Conservation (phyloP, 192 early-diverging fungal species). For the Coemansia sp. region DNA sequence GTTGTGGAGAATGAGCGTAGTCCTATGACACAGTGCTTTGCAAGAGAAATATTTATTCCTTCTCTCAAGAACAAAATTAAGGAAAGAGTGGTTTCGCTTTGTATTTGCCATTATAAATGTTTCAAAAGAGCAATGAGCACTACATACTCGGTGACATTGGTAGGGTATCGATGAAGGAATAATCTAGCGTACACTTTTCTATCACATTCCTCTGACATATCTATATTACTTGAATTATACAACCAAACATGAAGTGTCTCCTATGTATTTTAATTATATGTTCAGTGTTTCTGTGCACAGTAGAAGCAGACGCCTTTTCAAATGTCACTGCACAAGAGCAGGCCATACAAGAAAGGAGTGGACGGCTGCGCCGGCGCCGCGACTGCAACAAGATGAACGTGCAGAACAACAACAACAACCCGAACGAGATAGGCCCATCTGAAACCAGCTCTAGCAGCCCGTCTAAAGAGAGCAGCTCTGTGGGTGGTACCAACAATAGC, state of each 20-base stretch:
- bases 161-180: background rate
- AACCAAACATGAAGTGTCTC: background rate
- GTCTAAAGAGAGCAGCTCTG: background rate
- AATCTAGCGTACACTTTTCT: too few species aligned
- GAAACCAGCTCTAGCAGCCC: background rate
- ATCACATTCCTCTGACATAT: background rate
- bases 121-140: background rate
- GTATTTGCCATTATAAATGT: background rate
- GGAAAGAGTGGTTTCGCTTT: background rate
- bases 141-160: background rate
- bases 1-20: too few species aligned
- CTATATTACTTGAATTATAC: background rate
- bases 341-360: background rate
- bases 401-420: background rate
- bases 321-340: background rate
- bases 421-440: background rate
- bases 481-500: background rate
- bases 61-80: background rate
- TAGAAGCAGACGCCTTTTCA: background rate
- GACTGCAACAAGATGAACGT: conserved; percentile 10
- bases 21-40: background rate
- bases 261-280: background rate
- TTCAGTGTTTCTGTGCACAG: background rate
- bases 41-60: background rate
- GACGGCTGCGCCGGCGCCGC: conserved; percentile 5